Percentiles rank a stretch among this genome's conserved stretches.
Evolutionary conservation across 1,139 yeast genomes (phyloP).

Genomic region (Candida neerlandica): DNA sequence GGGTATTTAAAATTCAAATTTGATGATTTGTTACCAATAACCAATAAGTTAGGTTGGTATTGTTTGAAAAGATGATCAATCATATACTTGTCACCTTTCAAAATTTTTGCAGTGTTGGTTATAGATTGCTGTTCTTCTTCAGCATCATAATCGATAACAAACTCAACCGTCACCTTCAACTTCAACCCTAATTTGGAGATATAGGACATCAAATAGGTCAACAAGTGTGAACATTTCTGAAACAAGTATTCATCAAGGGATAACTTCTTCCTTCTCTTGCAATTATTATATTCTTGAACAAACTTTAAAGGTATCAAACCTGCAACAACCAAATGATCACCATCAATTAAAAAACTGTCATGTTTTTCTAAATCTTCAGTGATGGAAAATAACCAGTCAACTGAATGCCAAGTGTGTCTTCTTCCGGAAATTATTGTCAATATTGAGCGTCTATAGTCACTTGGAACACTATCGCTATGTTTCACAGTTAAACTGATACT

Average conservation of each 20-base stretch:
- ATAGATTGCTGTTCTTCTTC: neutral
- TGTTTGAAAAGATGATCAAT: constrained; percentile 40
- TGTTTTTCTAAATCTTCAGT: constrained; percentile 13
- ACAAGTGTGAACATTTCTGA: constrained; percentile 41
- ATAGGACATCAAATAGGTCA: constrained; percentile 37
- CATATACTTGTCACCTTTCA: constrained; percentile 38
- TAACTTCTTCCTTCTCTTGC: constrained; percentile 15
- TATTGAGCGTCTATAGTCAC: constrained; percentile 30
- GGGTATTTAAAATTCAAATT: constrained; percentile 50
- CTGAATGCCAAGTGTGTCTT: constrained; percentile 47
- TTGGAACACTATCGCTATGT: constrained; percentile 33
- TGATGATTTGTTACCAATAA: constrained; percentile 43
- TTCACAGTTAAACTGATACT: constrained; percentile 42
- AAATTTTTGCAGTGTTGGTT: constrained; percentile 10
- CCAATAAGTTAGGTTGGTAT: constrained; percentile 43
- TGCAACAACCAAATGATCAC: constrained; percentile 43
- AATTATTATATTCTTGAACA: constrained; percentile 21
- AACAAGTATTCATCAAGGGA: constrained; percentile 34
- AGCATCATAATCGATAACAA: constrained; percentile 36
- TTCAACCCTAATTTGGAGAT: constrained; percentile 25
- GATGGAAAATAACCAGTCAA: constrained; percentile 39
- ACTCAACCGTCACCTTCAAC: constrained; percentile 56
- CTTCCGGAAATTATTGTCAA: constrained; percentile 44
- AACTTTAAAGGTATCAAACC: constrained; percentile 39
- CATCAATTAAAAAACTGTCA: constrained; percentile 33